A percentile compares a stretch with the other conserved stretches of the same genome.
Evolutionary conservation across 2,329 filamentous ascomycete genomes (phyloP).

Genomic region (Phyllosticta citrichinensis): DNA sequence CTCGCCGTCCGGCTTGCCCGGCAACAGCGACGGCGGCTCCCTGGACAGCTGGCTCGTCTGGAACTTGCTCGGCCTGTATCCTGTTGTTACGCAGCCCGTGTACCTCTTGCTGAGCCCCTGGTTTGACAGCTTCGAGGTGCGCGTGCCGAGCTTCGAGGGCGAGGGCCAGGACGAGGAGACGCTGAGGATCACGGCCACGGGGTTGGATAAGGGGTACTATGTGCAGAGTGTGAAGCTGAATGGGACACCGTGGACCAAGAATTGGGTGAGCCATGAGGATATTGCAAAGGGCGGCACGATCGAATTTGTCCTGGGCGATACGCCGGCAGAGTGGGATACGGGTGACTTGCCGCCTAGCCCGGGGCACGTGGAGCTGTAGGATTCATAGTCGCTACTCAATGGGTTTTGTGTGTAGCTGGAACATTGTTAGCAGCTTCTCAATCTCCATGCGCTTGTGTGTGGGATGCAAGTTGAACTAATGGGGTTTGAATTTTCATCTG

Average conservation of each 20-base stretch:
- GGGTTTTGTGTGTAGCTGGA: too few species aligned
- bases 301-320: slow-evolving; percentile 52
- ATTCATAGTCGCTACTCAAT: not conserved
- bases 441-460: not conserved
- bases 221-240: slow-evolving; percentile 47
- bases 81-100: slow-evolving; percentile 29
- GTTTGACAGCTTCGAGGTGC: slow-evolving; percentile 26
- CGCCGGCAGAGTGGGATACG: slow-evolving; percentile 47
- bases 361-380: slow-evolving; percentile 17
- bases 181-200: slow-evolving; percentile 38
- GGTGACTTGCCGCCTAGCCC: slow-evolving; percentile 53
- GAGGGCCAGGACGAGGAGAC: slow-evolving; percentile 18
- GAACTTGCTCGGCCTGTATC: slow-evolving; percentile 37
- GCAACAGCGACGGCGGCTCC: slow-evolving; percentile 34
- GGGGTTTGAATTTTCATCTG: not conserved
- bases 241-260: slow-evolving; percentile 41
- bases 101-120: slow-evolving; percentile 32
- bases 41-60: slow-evolving; percentile 41
- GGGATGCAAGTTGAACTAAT: not conserved
- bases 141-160: slow-evolving; percentile 10
- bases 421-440: not conserved
- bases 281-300: slow-evolving; percentile 44
- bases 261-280: slow-evolving; percentile 47
- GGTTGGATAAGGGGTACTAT: slow-evolving; percentile 37
- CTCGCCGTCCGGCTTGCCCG: slow-evolving; percentile 27